These are phyloP conservation scores for Ceratocystis cubensis DNA, from an alignment of 2,329 filamentous ascomycete species.

Conservation along the genomic window DNA sequence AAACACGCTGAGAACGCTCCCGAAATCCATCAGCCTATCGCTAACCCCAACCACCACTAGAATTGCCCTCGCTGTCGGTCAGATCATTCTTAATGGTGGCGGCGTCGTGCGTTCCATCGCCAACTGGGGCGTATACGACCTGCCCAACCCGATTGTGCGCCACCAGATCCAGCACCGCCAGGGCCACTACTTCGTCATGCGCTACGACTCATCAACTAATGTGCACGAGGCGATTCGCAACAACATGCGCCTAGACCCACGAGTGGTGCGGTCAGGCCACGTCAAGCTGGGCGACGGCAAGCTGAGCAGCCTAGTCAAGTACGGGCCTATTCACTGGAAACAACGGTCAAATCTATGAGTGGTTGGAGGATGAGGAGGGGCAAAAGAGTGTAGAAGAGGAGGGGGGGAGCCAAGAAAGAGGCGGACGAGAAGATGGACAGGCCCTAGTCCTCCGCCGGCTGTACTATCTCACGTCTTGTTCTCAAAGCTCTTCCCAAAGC, in stretches of 20 bases:
- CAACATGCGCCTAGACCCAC: slow-evolving; percentile 72
- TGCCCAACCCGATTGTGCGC: slow-evolving; percentile 66
- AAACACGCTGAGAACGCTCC: no score
- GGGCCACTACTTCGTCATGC: slow-evolving; percentile 96
- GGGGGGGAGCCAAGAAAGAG: neutral
- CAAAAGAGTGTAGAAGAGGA: neutral
- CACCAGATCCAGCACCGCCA: slow-evolving; percentile 72
- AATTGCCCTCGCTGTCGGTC: slow-evolving; percentile 76
- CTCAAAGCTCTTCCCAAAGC: neutral
- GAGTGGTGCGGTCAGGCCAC: slow-evolving; percentile 75
- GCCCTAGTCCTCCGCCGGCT: neutral
- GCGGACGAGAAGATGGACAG: neutral
- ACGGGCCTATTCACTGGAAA: slow-evolving; percentile 41
- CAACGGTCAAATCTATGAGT: neutral
- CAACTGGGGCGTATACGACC: slow-evolving; percentile 89
- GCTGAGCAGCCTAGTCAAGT: slow-evolving; percentile 39
- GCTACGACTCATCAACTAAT: slow-evolving; percentile 67
- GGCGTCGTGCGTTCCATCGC: slow-evolving; percentile 84
- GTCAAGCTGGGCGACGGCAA: slow-evolving; percentile 68
- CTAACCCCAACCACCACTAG: slow-evolving; percentile 33
- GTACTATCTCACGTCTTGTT: neutral
- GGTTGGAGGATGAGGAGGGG: neutral
- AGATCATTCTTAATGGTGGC: slow-evolving; percentile 66
- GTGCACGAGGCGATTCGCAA: slow-evolving; percentile 64
- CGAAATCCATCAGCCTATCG: no score